Evolutionary conservation across 208 protist genomes (phyloP), one percentile per base, ranked within the genome.

Genomic region (Porcisia deanei): DNA sequence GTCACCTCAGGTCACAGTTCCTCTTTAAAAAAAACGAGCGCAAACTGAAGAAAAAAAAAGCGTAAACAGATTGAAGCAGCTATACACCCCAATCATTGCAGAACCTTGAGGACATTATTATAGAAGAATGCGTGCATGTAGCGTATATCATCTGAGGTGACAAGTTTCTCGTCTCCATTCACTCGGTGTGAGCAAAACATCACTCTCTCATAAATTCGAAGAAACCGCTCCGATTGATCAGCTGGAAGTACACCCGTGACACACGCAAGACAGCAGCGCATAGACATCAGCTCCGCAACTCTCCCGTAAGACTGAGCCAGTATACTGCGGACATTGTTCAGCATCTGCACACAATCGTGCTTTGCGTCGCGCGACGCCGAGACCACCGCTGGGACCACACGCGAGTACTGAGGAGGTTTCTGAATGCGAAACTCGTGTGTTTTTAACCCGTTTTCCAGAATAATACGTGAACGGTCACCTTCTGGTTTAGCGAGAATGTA

Each of bases 121-220:
- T 96, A 93, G 79, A 94, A 96, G 78, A 97, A 97, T 25, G 86
- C 87, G 73, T 96, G 88, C 65, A 96, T 85, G 85, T 95, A 96
- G 43, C 90, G 89, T n/a, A 96, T 97, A 76, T 97, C 93, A 60
- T 94, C 88, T 20, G 84, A 88, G 6, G 82, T 90, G n/a, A 96
- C 71, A 65, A 80, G 69, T 64, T 84, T 82, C 64, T 84, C 79
- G n/a, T 67, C 76, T 6, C 89, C 87, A 63, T 93, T 86, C 39
- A 88, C 79, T 22, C 91, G 85, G 63, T 94, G 87, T 14, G 83
- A 82, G 30, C 91, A 90, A 76, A 93, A 97, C 43, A 93, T 77
- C 77, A 96, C 86, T 6, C 79, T 71, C 60, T 97, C 93, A 76
- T 94, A 97, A 47, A 95, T 82, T 63, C 88, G 81, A 41, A 94